phyloP scores from a whole-genome alignment of 805 yeast genomes.

The Sugiyamaella boreocaroliniensis region DNA sequence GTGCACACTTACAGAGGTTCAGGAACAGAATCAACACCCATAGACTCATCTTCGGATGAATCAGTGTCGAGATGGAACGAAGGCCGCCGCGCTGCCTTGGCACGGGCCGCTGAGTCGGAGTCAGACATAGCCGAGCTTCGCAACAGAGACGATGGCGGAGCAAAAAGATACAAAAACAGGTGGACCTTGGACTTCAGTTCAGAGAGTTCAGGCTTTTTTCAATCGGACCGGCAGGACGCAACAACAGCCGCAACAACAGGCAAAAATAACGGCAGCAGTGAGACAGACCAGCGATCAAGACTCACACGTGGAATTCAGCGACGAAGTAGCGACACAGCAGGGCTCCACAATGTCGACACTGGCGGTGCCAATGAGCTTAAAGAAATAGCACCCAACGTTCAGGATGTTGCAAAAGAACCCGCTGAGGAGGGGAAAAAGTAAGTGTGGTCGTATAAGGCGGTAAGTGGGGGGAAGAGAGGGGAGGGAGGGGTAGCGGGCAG shows the following conservation, averaged over 20 bases:
- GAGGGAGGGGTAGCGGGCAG: too few relatives aligned
- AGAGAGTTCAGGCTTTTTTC: too few relatives aligned
- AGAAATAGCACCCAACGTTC: neutral
- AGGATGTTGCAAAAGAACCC: neutral
- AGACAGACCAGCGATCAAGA: too few relatives aligned
- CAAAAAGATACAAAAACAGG: too few relatives aligned
- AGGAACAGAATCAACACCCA: neutral
- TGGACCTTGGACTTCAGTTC: too few relatives aligned
- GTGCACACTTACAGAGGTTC: neutral
- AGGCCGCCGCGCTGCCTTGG: slow-evolving; percentile 3
- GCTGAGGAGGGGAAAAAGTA: neutral
- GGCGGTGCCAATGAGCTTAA: neutral
- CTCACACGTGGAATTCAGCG: too few relatives aligned
- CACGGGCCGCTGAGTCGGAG: neutral
- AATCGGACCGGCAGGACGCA: too few relatives aligned
- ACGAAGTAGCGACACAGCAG: neutral
- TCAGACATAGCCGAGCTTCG: neutral
- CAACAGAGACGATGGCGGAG: too few relatives aligned
- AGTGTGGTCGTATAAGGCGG: neutral
- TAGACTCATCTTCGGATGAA: slow-evolving; percentile 9
- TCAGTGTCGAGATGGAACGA: slow-evolving; percentile 12
- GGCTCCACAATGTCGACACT: neutral
- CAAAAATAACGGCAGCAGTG: too few relatives aligned
- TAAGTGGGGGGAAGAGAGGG: too few relatives aligned
- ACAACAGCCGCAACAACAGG: too few relatives aligned